Conservation (phyloP, 2,329 filamentous ascomycete species). For the Xylaria arbuscula region DNA sequence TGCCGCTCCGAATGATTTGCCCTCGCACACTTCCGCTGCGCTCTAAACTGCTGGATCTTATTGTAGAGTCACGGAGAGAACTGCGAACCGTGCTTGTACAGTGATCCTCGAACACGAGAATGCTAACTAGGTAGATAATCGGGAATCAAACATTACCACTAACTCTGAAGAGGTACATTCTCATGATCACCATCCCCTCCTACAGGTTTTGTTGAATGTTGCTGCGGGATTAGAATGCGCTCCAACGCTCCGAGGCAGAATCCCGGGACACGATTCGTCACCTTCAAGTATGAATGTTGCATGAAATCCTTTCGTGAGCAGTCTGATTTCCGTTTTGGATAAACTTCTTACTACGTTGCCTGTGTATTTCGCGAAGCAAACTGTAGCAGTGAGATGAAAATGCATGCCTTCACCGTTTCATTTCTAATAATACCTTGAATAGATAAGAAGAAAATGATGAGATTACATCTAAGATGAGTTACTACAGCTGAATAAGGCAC, state of each 20-base stretch:
- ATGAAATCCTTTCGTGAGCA: background rate
- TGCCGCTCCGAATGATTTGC: background rate
- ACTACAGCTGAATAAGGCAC: conserved; percentile 4
- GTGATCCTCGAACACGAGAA: background rate
- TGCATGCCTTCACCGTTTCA: background rate
- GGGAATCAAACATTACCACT: conserved; percentile 6
- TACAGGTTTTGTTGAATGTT: background rate
- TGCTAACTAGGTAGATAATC: background rate
- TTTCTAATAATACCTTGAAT: background rate
- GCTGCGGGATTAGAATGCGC: background rate
- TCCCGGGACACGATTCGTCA: background rate
- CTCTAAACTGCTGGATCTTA: background rate
- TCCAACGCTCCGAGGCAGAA: background rate
- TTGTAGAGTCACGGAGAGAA: background rate
- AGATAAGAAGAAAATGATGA: background rate
- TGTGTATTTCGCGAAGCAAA: background rate
- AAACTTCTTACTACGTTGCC: conserved; percentile 4
- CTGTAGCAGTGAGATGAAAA: background rate
- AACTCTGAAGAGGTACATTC: background rate
- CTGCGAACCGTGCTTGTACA: background rate
- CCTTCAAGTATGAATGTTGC: background rate
- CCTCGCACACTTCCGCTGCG: background rate
- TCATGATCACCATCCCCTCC: background rate
- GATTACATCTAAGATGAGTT: background rate
- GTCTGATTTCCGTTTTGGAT: background rate